Base-by-base conservation (phyloP, 164 flowering plant species). In the Euptelea pleiosperma region DNA sequence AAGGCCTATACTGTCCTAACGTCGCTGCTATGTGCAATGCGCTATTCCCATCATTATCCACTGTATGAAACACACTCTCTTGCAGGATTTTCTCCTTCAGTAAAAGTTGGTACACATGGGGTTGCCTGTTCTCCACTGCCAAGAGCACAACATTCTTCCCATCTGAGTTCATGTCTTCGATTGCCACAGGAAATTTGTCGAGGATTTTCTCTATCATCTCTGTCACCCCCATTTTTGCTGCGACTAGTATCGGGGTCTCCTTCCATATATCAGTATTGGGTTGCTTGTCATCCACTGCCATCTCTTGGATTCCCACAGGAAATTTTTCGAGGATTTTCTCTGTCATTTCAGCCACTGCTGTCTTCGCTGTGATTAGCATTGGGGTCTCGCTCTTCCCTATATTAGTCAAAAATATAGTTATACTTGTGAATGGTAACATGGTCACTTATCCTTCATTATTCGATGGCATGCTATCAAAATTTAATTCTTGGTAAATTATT, bases 101-200 rank as follows among this genome's bases (percentile, higher is more conserved):
- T 31, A 75, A 37, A 24, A 44, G 49, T 22, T 64, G 12, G 18
- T 66, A 74, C 1, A 80, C 71, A 16, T 53, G 67, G 8, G 82
- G 71, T 55, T 78, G 85, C 59, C 82, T 52, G 61, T 77, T 44
- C 66, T 77, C 78, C 10, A 70, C 75, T 1, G 84, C 80, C 37
- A 77, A 30, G 1, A 77, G 52, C 22, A 73, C 67, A 0, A 69
- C 47, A 31, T 77, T 80, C 61, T 77, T 77, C 16, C 55, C 24
- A 4, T 75, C 66, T 0, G 61, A 24, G 34, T 75, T 52, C 29
- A 21, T 15, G 63, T 77, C 82, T 10, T 71, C 73, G 12, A 75
- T 65, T 4, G 82, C 81, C 37, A 66, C 53, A 0, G 79, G 84
- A 52, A 52, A 73, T 2, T 1, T 3, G n/a, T 69, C 52, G 0